Base-by-base conservation (phyloP, 78 protist genomes). In the Speleostelium caveatum region DNA sequence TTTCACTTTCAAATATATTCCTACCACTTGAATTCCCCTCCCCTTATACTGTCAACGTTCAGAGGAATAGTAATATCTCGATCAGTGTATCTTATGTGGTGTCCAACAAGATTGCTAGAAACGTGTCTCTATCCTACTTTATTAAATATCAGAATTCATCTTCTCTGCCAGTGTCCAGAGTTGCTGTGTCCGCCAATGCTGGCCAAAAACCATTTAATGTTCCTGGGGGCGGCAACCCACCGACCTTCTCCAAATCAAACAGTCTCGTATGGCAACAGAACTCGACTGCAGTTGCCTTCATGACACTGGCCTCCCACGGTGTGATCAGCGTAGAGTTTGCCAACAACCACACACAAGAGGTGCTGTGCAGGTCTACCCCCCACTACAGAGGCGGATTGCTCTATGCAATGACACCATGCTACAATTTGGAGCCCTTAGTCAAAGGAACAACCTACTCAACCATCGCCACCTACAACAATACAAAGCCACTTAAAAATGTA, bases 1-100 rank as follows among this genome's bases (percentile, higher is more conserved):
- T 83, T 33, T 69, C 91, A 4, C 72, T 83, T 14, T 56, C 91
- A 45, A 83, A 83, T 17, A 69, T 83, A n/a, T 69, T 60, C 24
- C 55, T 55, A 21, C 91, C 91, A 67, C 17, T 83, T 3, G 72
- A 63, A 12, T 83, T 83, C 14, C 91, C 91, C 36, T 69, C 91
- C 21, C 91, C 91, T 51, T 83, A 83, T 53, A 45, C 45, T 33
- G 7, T 83, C 6, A n/a, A 30, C 21, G n/a, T 83, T 6, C 59
- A 66, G 38, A 10, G 21, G 14, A 68, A 58, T 36, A 33, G 55
- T 26, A 33, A 35, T 2, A 42, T 61, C 12, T 24, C 33, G 14
- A 36, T 58, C 53, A 22, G 41, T n/a, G 53, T 58, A 14, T 58
- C 69, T 28, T 74, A 14, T n/a, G 2, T 74, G 19, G 38, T 55